Percentiles rank a stretch among this genome's conserved stretches.
These are phyloP conservation scores for Aureobasidium sp. DNA, from an alignment of 2,329 filamentous ascomycete genomes.

Conservation along the genomic window DNA sequence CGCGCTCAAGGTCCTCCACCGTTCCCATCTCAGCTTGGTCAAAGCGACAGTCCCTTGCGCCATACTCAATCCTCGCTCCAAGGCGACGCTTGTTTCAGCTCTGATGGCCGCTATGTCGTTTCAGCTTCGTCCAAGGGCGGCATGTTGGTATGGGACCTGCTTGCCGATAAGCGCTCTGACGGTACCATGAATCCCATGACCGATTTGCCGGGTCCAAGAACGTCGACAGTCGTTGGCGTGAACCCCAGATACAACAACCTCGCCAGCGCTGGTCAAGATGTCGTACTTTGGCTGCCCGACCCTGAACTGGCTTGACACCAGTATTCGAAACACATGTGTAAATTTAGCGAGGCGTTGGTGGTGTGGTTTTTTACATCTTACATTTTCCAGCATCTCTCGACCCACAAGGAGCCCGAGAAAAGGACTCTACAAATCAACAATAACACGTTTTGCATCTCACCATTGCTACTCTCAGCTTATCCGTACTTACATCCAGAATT, in stretches of 20 bases:
- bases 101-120: constrained; percentile 81
- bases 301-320: constrained; percentile 23
- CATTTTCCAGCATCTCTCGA: neutral
- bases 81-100: constrained; percentile 79
- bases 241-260: constrained; percentile 91
- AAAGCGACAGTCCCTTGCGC: constrained; percentile 12
- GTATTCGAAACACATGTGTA: neutral
- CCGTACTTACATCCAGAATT: neutral
- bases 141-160: constrained; percentile 77
- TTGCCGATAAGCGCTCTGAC: constrained; percentile 46
- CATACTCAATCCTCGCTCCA: constrained; percentile 28
- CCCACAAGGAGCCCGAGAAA: neutral
- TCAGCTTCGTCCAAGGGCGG: constrained; percentile 66
- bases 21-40: constrained; percentile 12
- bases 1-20: constrained; percentile 19
- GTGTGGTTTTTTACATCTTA: neutral
- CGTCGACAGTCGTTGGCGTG: constrained; percentile 69
- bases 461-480: neutral
- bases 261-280: constrained; percentile 77
- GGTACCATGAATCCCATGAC: constrained; percentile 54
- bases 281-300: constrained; percentile 42
- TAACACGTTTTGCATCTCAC: neutral
- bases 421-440: neutral
- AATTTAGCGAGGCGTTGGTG: constrained; percentile 11
- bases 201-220: constrained; percentile 55